Conservation (phyloP, 805 yeast species). For the Yamadazyma kitorensis region DNA sequence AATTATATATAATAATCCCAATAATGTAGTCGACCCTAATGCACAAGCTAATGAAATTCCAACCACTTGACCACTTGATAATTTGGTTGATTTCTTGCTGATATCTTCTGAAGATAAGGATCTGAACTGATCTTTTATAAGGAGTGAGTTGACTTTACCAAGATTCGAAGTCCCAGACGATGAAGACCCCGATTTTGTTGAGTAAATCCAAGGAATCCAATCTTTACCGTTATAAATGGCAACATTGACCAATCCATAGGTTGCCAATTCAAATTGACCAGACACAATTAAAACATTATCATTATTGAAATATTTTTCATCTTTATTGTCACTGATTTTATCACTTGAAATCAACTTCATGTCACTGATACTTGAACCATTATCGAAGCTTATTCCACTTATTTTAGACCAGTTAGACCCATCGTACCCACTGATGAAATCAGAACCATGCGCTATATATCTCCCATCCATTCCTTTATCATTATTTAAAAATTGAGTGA, state of each 20-base stretch:
- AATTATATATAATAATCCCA: slow-evolving; percentile 40
- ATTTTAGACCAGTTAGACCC: slow-evolving; percentile 48
- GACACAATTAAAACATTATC: slow-evolving; percentile 51
- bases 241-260: slow-evolving; percentile 55
- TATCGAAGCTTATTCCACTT: slow-evolving; percentile 27
- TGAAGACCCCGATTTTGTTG: no score
- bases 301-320: slow-evolving; percentile 39
- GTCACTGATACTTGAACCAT: slow-evolving; percentile 41
- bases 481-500: slow-evolving; percentile 9
- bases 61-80: slow-evolving; percentile 42
- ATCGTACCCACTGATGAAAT: slow-evolving; percentile 41
- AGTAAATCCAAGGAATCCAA: slow-evolving; percentile 66
- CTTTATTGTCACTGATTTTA: slow-evolving; percentile 17
- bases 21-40: slow-evolving; percentile 38
- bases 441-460: slow-evolving; percentile 31
- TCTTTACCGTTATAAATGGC: slow-evolving; percentile 62
- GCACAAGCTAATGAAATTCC: slow-evolving; percentile 47
- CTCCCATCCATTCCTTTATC: slow-evolving; percentile 39
- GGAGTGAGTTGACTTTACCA: slow-evolving; percentile 30
- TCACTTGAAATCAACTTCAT: slow-evolving; percentile 40
- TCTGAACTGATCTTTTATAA: slow-evolving; percentile 32
- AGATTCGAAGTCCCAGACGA: slow-evolving; percentile 13
- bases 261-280: slow-evolving; percentile 49
- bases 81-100: slow-evolving; percentile 14
- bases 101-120: slow-evolving; percentile 35